phyloP scores from a whole-genome alignment of 805 yeast genomes.

The Kuraishia capsulata region DNA sequence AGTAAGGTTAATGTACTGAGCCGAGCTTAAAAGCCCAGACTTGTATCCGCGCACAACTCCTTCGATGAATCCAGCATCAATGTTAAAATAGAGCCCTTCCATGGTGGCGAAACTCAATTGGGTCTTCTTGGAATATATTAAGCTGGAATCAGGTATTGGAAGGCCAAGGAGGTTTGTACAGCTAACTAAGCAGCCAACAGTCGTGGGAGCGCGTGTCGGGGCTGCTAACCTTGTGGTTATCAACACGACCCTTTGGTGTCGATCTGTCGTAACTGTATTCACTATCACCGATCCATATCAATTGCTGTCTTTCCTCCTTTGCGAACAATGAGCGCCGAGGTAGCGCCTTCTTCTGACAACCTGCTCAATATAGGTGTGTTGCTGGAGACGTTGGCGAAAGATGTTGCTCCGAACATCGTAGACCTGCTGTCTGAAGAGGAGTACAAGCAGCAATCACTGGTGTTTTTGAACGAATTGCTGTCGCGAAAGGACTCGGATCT shows the following conservation, averaged over 20 bases:
- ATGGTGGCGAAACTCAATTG: conserved; percentile 29
- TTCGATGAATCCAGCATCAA: conserved; percentile 85
- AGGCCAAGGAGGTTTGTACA: no score
- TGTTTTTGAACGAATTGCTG: conserved; percentile 28
- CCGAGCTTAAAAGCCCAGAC: conserved; percentile 64
- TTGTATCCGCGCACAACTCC: conserved; percentile 93
- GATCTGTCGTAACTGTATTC: no score
- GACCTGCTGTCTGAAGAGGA: conserved; percentile 20
- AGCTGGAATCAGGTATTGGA: no score
- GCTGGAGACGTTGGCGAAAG: conserved; percentile 23
- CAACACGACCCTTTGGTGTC: no score
- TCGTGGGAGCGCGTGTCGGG: no score
- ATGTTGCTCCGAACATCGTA: conserved; percentile 15
- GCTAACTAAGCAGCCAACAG: not conserved
- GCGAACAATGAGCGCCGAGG: no score
- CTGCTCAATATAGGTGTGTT: conserved; percentile 18
- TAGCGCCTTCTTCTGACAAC: no score
- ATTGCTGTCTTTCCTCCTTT: no score
- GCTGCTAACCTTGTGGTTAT: no score
- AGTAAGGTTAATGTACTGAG: conserved; percentile 85
- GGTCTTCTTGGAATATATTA: no score
- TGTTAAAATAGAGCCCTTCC: conserved; percentile 93
- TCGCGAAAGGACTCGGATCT: conserved; percentile 36
- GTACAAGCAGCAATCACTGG: conserved; percentile 25
- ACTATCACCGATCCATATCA: no score